Evolutionary conservation across 768 basidiomycete species (phyloP).

Genomic region (Cystobasidium onofrii): DNA sequence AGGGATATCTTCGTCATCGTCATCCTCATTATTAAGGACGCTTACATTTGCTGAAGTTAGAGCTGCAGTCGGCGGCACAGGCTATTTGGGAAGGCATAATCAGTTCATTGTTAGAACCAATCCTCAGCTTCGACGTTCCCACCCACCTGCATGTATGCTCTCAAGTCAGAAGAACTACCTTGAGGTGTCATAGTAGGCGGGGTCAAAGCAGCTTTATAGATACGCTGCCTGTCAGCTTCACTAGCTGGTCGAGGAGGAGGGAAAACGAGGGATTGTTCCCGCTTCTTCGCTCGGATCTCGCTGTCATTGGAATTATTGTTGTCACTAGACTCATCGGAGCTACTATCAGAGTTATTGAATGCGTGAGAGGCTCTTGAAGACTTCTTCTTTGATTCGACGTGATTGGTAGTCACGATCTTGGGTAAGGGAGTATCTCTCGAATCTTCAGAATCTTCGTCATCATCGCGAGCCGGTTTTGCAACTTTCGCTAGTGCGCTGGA

Average conservation of each 20-base stretch:
- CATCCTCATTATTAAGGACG: background rate
- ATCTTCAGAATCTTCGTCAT: slow-evolving; percentile 7
- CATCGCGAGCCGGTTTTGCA: slow-evolving; percentile 14
- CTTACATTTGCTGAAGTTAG: background rate
- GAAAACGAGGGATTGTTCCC: slow-evolving; percentile 1
- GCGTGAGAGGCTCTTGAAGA: background rate
- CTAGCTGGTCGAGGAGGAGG: slow-evolving; percentile 17
- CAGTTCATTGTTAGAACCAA: background rate
- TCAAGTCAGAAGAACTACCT: slow-evolving; percentile 5
- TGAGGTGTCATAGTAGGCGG: slow-evolving; percentile 9
- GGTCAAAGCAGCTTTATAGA: slow-evolving; percentile 17
- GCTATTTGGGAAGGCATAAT: background rate
- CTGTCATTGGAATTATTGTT: slow-evolving; percentile 11
- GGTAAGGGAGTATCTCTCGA: background rate
- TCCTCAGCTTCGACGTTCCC: background rate
- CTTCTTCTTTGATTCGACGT: background rate
- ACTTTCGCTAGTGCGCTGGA: background rate
- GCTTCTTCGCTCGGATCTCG: background rate
- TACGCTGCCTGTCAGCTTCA: slow-evolving; percentile 1
- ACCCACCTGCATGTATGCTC: background rate
- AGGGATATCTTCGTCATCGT: slow-evolving; percentile 29
- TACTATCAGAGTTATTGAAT: background rate
- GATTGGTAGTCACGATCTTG: background rate
- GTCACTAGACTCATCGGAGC: background rate
- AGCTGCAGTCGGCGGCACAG: background rate